phyloP scores from a whole-genome alignment of 495 filamentous ascomycete species.

The Hypoxylon fragiforme region DNA sequence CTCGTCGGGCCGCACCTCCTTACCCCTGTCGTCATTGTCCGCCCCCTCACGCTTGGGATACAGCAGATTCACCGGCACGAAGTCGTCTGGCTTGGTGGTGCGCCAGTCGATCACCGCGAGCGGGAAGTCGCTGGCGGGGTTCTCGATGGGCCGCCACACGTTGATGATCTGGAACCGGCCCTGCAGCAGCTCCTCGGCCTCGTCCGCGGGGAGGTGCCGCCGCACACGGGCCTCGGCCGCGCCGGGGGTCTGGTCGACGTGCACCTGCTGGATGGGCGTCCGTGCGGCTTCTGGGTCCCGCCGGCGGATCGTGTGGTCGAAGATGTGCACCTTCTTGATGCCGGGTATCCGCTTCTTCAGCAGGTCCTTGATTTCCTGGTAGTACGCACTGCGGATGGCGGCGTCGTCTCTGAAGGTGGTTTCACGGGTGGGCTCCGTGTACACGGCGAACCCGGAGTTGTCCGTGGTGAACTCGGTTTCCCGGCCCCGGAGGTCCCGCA shows the following conservation, averaged over 20 bases:
- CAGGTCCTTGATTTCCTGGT: slow-evolving; percentile 75
- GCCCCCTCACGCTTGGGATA: slow-evolving; percentile 63
- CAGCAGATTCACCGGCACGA: slow-evolving; percentile 69
- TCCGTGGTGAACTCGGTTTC: slow-evolving; percentile 42
- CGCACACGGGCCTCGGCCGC: slow-evolving; percentile 67
- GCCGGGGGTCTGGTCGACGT: slow-evolving; percentile 78
- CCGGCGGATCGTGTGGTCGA: slow-evolving; percentile 86
- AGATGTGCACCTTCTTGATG: slow-evolving; percentile 67
- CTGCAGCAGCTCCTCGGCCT: slow-evolving; percentile 59
- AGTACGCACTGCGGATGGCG: slow-evolving; percentile 67
- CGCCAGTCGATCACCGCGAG: slow-evolving; percentile 70
- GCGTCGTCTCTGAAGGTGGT: slow-evolving; percentile 63
- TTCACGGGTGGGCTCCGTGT: slow-evolving; percentile 46
- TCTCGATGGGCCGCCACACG: slow-evolving; percentile 75
- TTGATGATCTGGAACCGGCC: slow-evolving; percentile 78
- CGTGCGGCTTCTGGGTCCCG: slow-evolving; percentile 55
- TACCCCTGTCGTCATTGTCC: slow-evolving; percentile 43
- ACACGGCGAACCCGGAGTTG: slow-evolving; percentile 46
- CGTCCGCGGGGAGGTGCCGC: slow-evolving; percentile 59
- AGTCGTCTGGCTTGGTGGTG: slow-evolving; percentile 62
- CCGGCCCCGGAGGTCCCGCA: slow-evolving; percentile 38
- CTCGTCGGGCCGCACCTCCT: slow-evolving; percentile 39
- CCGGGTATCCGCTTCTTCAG: slow-evolving; percentile 63
- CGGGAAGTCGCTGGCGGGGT: slow-evolving; percentile 67
- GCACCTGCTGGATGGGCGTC: slow-evolving; percentile 69